A percentile compares a stretch with the other conserved stretches of the same genome.
Conservation (phyloP, 2,329 filamentous ascomycete species). For the Fusarium mexicanum region DNA sequence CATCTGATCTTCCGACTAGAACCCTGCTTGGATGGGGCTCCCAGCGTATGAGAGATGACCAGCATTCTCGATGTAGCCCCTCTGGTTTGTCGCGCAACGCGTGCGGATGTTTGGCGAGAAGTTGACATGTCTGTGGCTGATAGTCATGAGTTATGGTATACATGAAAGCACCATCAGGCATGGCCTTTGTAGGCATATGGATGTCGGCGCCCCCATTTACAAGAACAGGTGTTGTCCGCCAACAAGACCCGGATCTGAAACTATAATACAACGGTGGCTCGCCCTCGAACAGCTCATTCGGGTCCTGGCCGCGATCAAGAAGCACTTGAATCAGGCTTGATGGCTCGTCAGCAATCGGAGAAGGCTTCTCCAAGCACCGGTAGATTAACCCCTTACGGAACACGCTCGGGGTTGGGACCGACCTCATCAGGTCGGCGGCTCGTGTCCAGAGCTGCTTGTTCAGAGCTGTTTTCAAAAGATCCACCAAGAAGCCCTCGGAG, state of each 20-base stretch:
- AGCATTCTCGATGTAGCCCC: constrained; percentile 36
- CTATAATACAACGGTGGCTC: constrained; percentile 43
- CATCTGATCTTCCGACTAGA: constrained; percentile 3
- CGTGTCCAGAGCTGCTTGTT: constrained; percentile 40
- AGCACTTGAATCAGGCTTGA: constrained; percentile 39
- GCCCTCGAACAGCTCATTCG: constrained; percentile 39
- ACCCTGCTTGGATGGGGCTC: constrained; percentile 7
- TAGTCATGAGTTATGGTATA: constrained; percentile 41
- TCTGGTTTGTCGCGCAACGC: constrained; percentile 31
- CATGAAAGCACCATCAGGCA: constrained; percentile 44
- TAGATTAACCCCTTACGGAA: constrained; percentile 37
- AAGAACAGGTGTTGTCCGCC: constrained; percentile 42
- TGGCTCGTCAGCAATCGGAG: constrained; percentile 38
- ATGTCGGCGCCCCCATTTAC: constrained; percentile 42
- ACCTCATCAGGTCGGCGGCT: constrained; percentile 40
- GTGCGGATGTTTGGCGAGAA: constrained; percentile 39
- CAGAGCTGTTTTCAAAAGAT: constrained; percentile 35
- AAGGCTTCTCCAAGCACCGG: constrained; percentile 35
- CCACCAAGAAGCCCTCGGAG: constrained; percentile 34
- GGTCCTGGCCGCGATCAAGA: constrained; percentile 39
- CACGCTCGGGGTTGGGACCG: constrained; percentile 33
- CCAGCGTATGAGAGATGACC: constrained; percentile 37
- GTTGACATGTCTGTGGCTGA: constrained; percentile 41
- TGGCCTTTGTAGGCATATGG: constrained; percentile 36
- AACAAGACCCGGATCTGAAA: constrained; percentile 41